Evolutionary conservation across 768 basidiomycete species (phyloP), one percentile per base, ranked within the genome.

Genomic region (Leccinum boreale): DNA sequence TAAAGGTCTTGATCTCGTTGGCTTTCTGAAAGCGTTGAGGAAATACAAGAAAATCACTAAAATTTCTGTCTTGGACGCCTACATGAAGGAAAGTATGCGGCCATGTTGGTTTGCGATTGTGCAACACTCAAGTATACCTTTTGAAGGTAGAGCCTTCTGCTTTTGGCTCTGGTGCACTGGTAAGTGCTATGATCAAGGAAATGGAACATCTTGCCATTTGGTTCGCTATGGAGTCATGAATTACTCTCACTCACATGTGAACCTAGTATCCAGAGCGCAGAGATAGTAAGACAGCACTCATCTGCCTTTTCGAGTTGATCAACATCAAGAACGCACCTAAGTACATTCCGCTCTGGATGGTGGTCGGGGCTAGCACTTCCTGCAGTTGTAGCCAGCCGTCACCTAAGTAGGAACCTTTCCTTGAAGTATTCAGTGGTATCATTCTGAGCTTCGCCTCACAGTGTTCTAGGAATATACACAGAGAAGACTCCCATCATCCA

Each of bases 1-100:
- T 21, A 21, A 61, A 92, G 87, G 84, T 89, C 73, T 98, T 44
- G 98, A 99, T 70, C 72, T 94, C 10, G 90, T 92, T 1, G 97
- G 96, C 1, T 94, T 97, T 70, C 79, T 89, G 26, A 94, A 94
- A 69, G 86, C 86, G 0, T 69, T 94, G 56, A 93, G 90, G 74
- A 94, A 93, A 70, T 94, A 90, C 60, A 89, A 89, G 67, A 94
- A 92, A 68, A 74, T 81, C 4, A 88, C 92, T 12, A 85, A 80
- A 70, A 87, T 90, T 31, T 78, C 81, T 12, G 86, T 84, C 21
- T 84, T 90, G 68, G 79, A 86, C 24, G 79, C 86, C 42, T 98
- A 95, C 68, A 94, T 89, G 78, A 75, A 78, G 36, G 91, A 94
- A 68, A 88, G 85, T 89, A 66, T 3, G 62, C 8, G 19, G n/a